Conservation (phyloP, 495 filamentous ascomycete genomes). For the Margaritispora aquatica region DNA sequence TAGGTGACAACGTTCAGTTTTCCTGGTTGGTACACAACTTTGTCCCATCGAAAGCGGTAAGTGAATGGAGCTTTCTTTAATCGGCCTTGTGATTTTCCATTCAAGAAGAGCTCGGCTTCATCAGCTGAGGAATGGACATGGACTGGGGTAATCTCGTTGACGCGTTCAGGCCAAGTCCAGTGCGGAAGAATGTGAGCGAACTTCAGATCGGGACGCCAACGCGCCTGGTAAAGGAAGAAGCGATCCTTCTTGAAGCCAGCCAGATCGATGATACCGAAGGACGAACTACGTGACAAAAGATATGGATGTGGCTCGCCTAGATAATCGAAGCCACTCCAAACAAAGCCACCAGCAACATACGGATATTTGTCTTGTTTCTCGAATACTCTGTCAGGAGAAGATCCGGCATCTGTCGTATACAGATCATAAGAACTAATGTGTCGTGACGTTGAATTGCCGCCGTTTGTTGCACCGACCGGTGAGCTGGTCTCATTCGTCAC, state of each 20-base stretch:
- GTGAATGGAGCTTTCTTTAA: slow-evolving; percentile 26
- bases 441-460: slow-evolving; percentile 21
- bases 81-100: slow-evolving; percentile 35
- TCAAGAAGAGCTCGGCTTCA: slow-evolving; percentile 45
- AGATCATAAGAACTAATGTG: slow-evolving; percentile 43
- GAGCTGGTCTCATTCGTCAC: slow-evolving; percentile 31
- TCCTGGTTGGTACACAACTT: slow-evolving; percentile 36
- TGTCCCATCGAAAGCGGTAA: slow-evolving; percentile 44
- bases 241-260: slow-evolving; percentile 46
- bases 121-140: slow-evolving; percentile 41
- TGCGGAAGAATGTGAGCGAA: slow-evolving; percentile 44
- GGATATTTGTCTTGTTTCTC: slow-evolving; percentile 34
- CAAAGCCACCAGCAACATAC: slow-evolving; percentile 43
- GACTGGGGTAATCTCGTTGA: slow-evolving; percentile 38
- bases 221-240: slow-evolving; percentile 41
- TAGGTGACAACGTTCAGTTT: slow-evolving; percentile 37
- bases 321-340: slow-evolving; percentile 47
- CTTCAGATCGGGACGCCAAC: slow-evolving; percentile 34
- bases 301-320: slow-evolving; percentile 42
- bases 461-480: slow-evolving; percentile 18
- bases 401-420: slow-evolving; percentile 33
- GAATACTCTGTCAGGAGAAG: slow-evolving; percentile 43
- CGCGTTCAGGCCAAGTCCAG: slow-evolving; percentile 43
- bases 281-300: slow-evolving; percentile 35
- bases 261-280: slow-evolving; percentile 44